Percentiles rank a stretch among this genome's conserved stretches.
Conservation (phyloP, 345 rosid species). For the Nasturtium officinale region DNA sequence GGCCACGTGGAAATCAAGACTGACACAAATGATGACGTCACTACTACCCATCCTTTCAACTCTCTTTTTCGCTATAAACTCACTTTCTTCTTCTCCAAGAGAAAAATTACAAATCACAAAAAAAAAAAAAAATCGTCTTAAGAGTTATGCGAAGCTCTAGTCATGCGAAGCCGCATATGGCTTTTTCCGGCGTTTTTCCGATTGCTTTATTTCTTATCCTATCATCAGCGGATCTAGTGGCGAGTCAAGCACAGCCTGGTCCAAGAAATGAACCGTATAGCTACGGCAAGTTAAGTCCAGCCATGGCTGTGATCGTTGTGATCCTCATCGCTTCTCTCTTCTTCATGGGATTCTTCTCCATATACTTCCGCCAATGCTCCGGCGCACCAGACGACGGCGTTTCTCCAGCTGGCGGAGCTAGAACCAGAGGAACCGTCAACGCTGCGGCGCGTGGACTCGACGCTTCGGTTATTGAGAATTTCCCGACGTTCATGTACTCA, state of each 20-base stretch:
- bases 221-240: constrained; percentile 26
- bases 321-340: constrained; percentile 75
- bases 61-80: constrained; percentile 32
- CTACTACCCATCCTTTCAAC: not conserved
- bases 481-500: constrained; percentile 80
- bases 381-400: constrained; percentile 33
- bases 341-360: constrained; percentile 81
- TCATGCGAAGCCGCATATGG: constrained; percentile 7
- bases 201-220: constrained; percentile 26
- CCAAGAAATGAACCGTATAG: constrained; percentile 20
- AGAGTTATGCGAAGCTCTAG: constrained; percentile 32
- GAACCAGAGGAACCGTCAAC: constrained; percentile 41
- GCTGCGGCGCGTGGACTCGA: constrained; percentile 66
- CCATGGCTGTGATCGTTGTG: constrained; percentile 79
- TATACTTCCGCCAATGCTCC: constrained; percentile 84
- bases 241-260: constrained; percentile 38
- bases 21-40: constrained; percentile 43
- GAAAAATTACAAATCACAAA: not conserved
- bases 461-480: constrained; percentile 55
- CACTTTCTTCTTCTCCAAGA: constrained; percentile 7
- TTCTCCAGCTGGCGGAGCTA: not conserved
- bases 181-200: constrained; percentile 26
- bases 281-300: constrained; percentile 60
- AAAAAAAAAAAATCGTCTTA: not conserved
- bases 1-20: constrained; percentile 44